Base-by-base conservation (phyloP, 2,329 filamentous ascomycete species). In the Setomelanomma holmii region DNA sequence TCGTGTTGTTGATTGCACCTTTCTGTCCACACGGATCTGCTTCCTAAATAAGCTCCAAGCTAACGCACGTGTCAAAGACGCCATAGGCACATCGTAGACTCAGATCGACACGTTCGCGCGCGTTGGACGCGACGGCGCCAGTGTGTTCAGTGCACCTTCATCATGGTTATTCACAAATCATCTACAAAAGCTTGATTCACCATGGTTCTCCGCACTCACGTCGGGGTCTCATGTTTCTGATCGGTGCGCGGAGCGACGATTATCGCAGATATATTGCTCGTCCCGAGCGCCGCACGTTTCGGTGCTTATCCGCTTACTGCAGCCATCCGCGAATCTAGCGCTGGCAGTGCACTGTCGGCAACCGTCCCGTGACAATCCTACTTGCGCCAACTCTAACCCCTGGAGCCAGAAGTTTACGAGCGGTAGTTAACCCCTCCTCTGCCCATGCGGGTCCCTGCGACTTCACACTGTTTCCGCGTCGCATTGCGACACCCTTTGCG, bases 301-400 rank as follows among this genome's bases (percentile, higher is more conserved):
- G 55, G 50, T 47, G 46, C 49, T 53, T 53, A 48, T 50, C 36
- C 38, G 22, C 40, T 21, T 14, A 23, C 39, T 49, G 6, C 21
- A 49, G 33, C 49, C 35, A 35, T 14, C 49, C 41, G 40, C 45
- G 40, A 41, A 35, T n/a, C 48, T 43, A 39, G 17, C 51, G 35
- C 27, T 48, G 30, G 33, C 24, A 46, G 27, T 30, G 27, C 10
- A 30, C 16, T 20, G n/a, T 53, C 46, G 33, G 47, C 33, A n/a
- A 23, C 49, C 24, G 24, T 44, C 47, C 38, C 23, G 45, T 54
- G 45, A 38, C 50, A 41, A 43, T 38, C 40, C 39, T 49, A 51
- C 19, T 47, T 23, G 56, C 58, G 56, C 53, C 46, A 60, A 51
- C 51, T 19, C 49, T 55, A 42, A 48, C 35, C 46, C 49, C 39